phyloP scores from a whole-genome alignment of 495 filamentous ascomycete genomes.

The Amniculicola lignicola region DNA sequence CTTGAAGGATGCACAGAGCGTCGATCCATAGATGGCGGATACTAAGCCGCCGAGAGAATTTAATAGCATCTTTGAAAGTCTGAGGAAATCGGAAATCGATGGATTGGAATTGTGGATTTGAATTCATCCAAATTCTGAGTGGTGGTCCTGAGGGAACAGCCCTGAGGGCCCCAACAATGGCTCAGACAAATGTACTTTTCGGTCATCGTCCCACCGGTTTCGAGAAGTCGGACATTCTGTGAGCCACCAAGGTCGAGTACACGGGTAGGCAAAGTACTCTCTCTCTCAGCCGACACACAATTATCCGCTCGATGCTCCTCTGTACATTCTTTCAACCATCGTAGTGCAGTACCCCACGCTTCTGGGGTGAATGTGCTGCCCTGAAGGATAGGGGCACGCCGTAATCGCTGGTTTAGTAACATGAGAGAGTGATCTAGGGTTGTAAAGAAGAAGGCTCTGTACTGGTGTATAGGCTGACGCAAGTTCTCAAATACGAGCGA shows the following conservation, averaged over 20 bases:
- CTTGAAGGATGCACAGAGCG: slow-evolving; percentile 27
- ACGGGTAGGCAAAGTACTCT: neutral
- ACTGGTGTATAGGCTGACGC: too few species aligned
- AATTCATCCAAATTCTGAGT: neutral
- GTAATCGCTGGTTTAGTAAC: too few species aligned
- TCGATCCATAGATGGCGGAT: slow-evolving; percentile 31
- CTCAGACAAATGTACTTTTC: slow-evolving; percentile 18
- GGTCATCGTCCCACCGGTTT: neutral
- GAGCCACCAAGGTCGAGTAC: neutral
- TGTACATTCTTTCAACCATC: too few species aligned
- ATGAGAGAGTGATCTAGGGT: too few species aligned
- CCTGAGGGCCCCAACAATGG: slow-evolving; percentile 26
- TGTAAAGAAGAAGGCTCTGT: too few species aligned
- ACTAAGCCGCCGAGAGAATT: slow-evolving; percentile 6
- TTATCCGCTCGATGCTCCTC: too few species aligned
- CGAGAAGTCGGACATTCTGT: neutral
- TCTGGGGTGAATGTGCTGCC: too few species aligned
- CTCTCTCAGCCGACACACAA: too few species aligned
- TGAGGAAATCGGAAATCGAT: slow-evolving; percentile 4
- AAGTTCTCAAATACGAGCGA: too few species aligned
- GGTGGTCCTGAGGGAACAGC: slow-evolving; percentile 2
- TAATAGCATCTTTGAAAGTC: slow-evolving; percentile 24
- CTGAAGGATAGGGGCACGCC: too few species aligned
- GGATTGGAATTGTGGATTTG: neutral
- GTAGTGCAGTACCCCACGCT: too few species aligned